Base-by-base conservation (phyloP, 140 eudicot species). In the Oenanthe javanica region DNA sequence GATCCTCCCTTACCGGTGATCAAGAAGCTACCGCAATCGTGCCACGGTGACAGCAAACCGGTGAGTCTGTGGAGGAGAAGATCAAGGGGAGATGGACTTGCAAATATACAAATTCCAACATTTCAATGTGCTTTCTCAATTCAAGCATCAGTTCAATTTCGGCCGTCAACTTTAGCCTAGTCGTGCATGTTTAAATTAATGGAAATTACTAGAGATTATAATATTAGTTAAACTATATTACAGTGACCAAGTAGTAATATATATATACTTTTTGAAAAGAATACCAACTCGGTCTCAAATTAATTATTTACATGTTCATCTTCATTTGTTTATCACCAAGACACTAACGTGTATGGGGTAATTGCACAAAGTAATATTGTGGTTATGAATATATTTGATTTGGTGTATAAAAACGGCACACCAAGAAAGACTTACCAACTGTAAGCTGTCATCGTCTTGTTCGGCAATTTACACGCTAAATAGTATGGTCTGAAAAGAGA, bases 1-100 rank as follows among this genome's bases (percentile, higher is more conserved):
- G 91, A 88, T 88, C 91, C 91, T 38, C 91, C 91, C 43, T 86
- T 88, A 85, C 91, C 91, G 76, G 91, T 88, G 81, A 79, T 84
- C 71, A 88, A 82, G 86, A 85, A 72, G 83, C 83, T 66, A 81
- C 79, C 74, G 63, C 79, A 64, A 72, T 48, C 81, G 73, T 71
- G 82, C 40, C 63, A 27, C 2, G 83, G 86, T 64, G 74, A 67
- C 13, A 36, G 46, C 43, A 19, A 67, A 36, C 45, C 46, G 80
- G 84, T 75, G 77, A 88, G 83, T 79, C 69, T 88, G 23, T 88
- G 91, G 91, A 86, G 82, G 86, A 86, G 91, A 74, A 88, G 91
- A 76, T 85, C 86, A 7, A 78, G 84, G 76, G 89, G 86, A 50
- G 72, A 51, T 52, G 83, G 79, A 71, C 52, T 88, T 54, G 72